Evolutionary conservation across 192 early-diverging fungal genomes (phyloP).

Genomic region (Coemansia sp.): DNA sequence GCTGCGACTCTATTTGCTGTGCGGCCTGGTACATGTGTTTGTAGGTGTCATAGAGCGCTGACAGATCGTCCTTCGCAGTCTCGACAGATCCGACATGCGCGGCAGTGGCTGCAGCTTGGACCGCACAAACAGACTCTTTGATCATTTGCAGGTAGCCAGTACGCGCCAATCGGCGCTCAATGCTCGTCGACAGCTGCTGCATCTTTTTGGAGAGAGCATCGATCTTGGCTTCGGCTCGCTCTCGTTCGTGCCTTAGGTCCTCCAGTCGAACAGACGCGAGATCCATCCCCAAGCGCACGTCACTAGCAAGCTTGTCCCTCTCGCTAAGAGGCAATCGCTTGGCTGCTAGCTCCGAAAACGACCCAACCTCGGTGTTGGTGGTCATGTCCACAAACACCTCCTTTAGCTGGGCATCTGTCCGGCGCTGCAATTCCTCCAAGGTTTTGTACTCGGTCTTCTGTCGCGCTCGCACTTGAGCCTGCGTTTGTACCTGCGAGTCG

Average conservation of each 20-base stretch:
- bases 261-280: constrained; percentile 35
- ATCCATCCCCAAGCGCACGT: constrained; percentile 49
- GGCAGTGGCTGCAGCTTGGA: not conserved
- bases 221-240: constrained; percentile 3
- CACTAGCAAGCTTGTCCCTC: constrained; percentile 29
- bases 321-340: constrained; percentile 25
- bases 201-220: constrained; percentile 12
- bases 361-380: constrained; percentile 29
- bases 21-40: constrained; percentile 15
- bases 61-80: constrained; percentile 1
- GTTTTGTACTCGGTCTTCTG: constrained; percentile 31
- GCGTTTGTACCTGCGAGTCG: not conserved
- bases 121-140: constrained; percentile 18
- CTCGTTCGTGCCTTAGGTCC: constrained; percentile 24
- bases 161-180: constrained; percentile 14
- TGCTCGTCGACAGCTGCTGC: constrained; percentile 11
- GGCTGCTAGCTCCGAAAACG: constrained; percentile 40
- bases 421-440: constrained; percentile 40
- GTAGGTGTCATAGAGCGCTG: constrained; percentile 21
- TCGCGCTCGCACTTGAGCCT: constrained; percentile 3
- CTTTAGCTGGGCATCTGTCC: constrained; percentile 29
- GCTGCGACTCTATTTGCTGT: constrained; percentile 6
- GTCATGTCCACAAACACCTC: constrained; percentile 56
- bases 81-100: not conserved
- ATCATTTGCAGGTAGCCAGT: constrained; percentile 26